Base-by-base conservation (phyloP, 2,329 filamentous ascomycete species). In the Trichophaea hybrida region DNA sequence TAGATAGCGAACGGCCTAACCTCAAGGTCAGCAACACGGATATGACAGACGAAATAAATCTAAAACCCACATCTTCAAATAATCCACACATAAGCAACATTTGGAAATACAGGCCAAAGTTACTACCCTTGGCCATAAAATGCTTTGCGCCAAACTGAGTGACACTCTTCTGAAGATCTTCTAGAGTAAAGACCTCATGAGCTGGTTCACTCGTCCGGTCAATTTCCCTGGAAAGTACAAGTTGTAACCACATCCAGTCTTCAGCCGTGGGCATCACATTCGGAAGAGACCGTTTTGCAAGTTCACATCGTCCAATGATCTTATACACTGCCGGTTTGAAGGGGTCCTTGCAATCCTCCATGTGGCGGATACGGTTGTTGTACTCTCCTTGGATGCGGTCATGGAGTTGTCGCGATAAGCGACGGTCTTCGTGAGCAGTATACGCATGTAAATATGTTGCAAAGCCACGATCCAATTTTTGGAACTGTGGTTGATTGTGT, bases 321-420 rank as follows among this genome's bases (percentile, higher is more conserved):
- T 98, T 97, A 78, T 97, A 97, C 72, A 93, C 96, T 52, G 91
- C 90, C 82, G 95, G 90, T 57, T 89, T 84, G 75, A 94, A 98
- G 32, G 93, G 93, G 71, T 98, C 93, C 64, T 94, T 83, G 1
- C 87, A 86, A 70, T 90, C 85, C 60, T 93, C 87, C 0, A 88
- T 86, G 68, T 94, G 88, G 65, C 88, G 84, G 32, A 84, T 80
- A 50, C 89, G 84, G 71, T 94, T 87, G 55, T 85, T 85, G 72
- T 94, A 96, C 70, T 96, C 90, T 64, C 86, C 88, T 67, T 86
- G 86, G 73, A 94, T 94, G 64, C 87, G 86, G 66, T 89, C 86
- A 69, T 94, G 86, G 59, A 94, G 74, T 64, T 90, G 85, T 46
- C 83, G 79, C 65, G 83, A 83, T 33, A 98, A 77, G 61, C 88